Conservation (phyloP, 2,329 filamentous ascomycete species). For the Penicillium sp. region DNA sequence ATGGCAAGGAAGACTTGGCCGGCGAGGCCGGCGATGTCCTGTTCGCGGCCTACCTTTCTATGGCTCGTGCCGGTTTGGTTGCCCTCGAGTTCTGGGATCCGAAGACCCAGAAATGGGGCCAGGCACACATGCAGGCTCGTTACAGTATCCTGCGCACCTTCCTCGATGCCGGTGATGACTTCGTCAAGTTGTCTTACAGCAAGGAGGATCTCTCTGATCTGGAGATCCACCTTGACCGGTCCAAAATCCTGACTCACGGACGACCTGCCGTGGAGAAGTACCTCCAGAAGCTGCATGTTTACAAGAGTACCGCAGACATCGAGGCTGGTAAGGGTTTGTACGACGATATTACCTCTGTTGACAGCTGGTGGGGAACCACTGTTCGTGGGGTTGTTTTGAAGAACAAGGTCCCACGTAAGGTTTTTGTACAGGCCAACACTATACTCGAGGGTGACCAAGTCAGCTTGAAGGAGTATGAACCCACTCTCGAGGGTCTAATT, state of each 20-base stretch:
- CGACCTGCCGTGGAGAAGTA: conserved; percentile 81
- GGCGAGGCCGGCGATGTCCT: conserved; percentile 80
- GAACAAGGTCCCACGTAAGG: conserved; percentile 59
- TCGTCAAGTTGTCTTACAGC: conserved; percentile 77
- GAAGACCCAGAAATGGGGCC: conserved; percentile 86
- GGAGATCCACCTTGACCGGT: conserved; percentile 77
- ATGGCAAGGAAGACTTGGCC: conserved; percentile 70
- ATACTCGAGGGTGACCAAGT: conserved; percentile 68
- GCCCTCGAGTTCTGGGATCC: conserved; percentile 95
- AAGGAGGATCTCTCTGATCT: conserved; percentile 75
- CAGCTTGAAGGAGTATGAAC: conserved; percentile 79
- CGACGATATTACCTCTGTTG: conserved; percentile 77
- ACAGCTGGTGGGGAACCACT: conserved; percentile 78
- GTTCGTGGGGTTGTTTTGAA: conserved; percentile 65
- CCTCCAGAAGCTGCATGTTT: conserved; percentile 87
- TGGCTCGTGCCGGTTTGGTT: conserved; percentile 88
- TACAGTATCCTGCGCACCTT: conserved; percentile 78
- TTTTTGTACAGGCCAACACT: conserved; percentile 94
- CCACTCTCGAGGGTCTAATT: conserved; percentile 75
- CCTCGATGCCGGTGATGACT: conserved; percentile 79
- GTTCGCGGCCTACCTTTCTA: conserved; percentile 82
- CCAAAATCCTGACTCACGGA: conserved; percentile 80
- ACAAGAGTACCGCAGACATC: conserved; percentile 85
- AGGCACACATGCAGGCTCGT: conserved; percentile 85
- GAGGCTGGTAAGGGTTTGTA: conserved; percentile 76